Evolutionary conservation across 495 filamentous ascomycete species (phyloP), one percentile per base, ranked within the genome.

Genomic region (Clohesyomyces aquaticus): DNA sequence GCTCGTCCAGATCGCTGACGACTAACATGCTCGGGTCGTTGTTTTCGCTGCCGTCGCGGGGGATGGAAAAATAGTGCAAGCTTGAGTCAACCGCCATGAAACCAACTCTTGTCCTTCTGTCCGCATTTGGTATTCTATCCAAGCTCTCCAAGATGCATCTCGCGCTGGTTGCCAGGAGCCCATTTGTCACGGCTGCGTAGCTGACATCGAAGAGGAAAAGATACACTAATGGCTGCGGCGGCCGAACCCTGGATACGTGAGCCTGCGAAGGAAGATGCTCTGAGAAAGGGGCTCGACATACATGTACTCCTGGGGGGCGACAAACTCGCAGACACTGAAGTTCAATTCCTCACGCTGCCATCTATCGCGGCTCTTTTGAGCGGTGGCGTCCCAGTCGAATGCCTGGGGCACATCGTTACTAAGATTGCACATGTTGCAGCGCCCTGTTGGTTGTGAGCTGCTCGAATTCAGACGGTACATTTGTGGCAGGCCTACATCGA

Each of bases 281-380:
- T 6, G 14, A 38, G 32, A 38, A 38, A 6, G 32, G 14, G 32
- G 32, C 6, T 6, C 6, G 6, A 38, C 32, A 38, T 38, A 38
- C 94, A 98, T 98, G 73, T 98, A 98, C 78, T 98, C 94, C 76
- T 98, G 95, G 12, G 94, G 94, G 6, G 94, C 94, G 61, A 98
- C 88, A 69, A 98, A 98, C 73, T 98, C 94, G 19, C 96, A 91
- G 25, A 98, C 93, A 49, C 91, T 82, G 71, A 96, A 87, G 76
- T 98, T 98, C 53, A 98, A 82, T 72, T 98, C 94, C 21, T 90
- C 81, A 61, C 94, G 82, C 74, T 93, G 84, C 84, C 94, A 91
- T 68, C 94, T 78, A 73, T 98, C 95, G 22, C 94, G 84, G 25
- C 85, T 87, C 81, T 93, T 92, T 75, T 97, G 93, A 51, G 90